Base-by-base conservation (phyloP, 768 basidiomycete species). In the Dioszegia aurantiaca region DNA sequence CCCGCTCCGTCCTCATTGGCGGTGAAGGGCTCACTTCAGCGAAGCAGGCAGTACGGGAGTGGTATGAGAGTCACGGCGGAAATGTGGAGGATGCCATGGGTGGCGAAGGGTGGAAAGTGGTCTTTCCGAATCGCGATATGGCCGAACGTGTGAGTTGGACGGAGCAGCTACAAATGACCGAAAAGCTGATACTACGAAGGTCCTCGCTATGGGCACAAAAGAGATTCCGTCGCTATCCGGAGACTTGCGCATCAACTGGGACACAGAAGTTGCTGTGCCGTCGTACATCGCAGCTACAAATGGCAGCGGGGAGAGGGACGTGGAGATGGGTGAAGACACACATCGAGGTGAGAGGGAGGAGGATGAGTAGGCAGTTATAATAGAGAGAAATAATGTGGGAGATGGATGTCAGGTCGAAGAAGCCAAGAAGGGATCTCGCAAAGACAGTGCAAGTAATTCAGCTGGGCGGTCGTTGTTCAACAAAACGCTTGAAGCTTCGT, bases 1-100 rank as follows among this genome's bases (percentile, higher is more conserved):
- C 91, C 10, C 87, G 85, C 78, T 86, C 84, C 75, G 78, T 95
- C 23, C 77, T 87, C 21, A 79, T 95, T 27, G 86, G 88, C 69
- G 88, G 86, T 36, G 83, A 83, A 9, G 76, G 72, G 17, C 77
- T 80, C 33, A 81, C 82, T 19, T 79, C 79, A n/a, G 70, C 68
- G 5, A 61, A 84, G 30, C 84, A 86, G 60, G 81, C 83, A 5
- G 78, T 92, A 59, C 83, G 83, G 61, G 85, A 88, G 65, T 93
- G 89, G 87, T 94, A 87, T 72, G 88, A 90, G 82, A 85, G 88
- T 6, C 63, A 63, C 27, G 73, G 68, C 2, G 72, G 67, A 26
- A 55, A 56, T 23, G 58, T 67, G 12, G 60, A 64, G 30, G 42
- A 53, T 2, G 59, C 47, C 2, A 51, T 51, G 42, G 60, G 46